phyloP scores from a whole-genome alignment of 352 stramenopile species.

The Thalassiosira hispida region DNA sequence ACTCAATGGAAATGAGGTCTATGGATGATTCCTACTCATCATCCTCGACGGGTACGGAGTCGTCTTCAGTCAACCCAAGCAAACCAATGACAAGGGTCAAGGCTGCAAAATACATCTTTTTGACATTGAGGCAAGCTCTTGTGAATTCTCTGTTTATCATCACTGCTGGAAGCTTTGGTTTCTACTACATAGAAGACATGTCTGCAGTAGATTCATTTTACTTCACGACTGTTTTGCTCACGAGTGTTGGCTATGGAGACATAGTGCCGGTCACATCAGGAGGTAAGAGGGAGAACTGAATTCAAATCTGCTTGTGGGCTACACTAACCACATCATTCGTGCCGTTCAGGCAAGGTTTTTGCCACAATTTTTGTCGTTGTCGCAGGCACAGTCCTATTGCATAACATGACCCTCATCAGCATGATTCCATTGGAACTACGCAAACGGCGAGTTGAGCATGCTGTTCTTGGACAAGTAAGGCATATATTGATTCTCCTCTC shows the following conservation, averaged over 20 bases:
- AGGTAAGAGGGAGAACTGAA: slow-evolving; percentile 20
- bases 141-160: slow-evolving; percentile 85
- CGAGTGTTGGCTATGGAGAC: slow-evolving; percentile 74
- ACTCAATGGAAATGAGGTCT: slow-evolving; percentile 30
- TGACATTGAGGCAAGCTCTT: slow-evolving; percentile 79
- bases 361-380: slow-evolving; percentile 70
- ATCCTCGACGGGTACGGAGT: slow-evolving; percentile 32
- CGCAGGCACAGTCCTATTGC: slow-evolving; percentile 78
- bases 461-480: slow-evolving; percentile 70
- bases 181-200: slow-evolving; percentile 84
- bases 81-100: slow-evolving; percentile 64
- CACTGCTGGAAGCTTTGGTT: slow-evolving; percentile 76
- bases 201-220: slow-evolving; percentile 80
- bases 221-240: slow-evolving; percentile 71
- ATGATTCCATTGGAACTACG: slow-evolving; percentile 85
- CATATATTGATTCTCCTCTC: not conserved
- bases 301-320: not conserved
- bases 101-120: slow-evolving; percentile 81
- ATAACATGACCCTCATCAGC: slow-evolving; percentile 86
- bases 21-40: slow-evolving; percentile 37
- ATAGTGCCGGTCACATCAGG: slow-evolving; percentile 71
- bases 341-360: slow-evolving; percentile 66
- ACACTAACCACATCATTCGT: not conserved
- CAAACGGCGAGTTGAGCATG: slow-evolving; percentile 77
- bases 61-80: slow-evolving; percentile 27